Conservation (phyloP, 257 asterid genomes). For the Salvia rosmarinus region DNA sequence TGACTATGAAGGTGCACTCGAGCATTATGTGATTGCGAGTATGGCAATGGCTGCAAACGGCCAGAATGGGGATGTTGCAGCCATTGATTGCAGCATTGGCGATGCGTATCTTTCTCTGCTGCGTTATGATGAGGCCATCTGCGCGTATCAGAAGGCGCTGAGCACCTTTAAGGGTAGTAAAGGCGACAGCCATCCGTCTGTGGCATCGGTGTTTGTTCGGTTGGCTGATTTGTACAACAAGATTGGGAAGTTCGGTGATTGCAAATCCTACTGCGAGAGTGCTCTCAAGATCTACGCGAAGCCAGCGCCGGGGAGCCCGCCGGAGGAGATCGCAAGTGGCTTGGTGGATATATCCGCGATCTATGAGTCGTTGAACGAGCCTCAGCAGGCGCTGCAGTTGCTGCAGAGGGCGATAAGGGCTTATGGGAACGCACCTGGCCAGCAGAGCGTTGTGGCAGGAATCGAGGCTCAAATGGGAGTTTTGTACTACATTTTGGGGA, state of each 20-base stretch:
- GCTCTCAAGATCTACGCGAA: constrained; percentile 69
- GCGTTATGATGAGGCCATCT: constrained; percentile 76
- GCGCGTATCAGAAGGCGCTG: constrained; percentile 79
- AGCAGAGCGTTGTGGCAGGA: constrained; percentile 56
- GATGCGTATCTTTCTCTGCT: constrained; percentile 76
- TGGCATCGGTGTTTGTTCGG: constrained; percentile 79
- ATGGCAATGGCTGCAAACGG: constrained; percentile 78
- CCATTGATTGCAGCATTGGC: constrained; percentile 82
- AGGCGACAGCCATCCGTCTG: constrained; percentile 75
- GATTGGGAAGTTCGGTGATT: constrained; percentile 74
- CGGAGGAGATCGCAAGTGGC: constrained; percentile 84
- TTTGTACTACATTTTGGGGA: constrained; percentile 57
- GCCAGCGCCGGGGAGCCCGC: constrained; percentile 52
- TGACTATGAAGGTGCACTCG: constrained; percentile 77
- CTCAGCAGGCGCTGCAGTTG: constrained; percentile 50
- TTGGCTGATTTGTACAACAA: constrained; percentile 81
- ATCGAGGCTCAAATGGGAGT: constrained; percentile 73
- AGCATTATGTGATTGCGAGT: constrained; percentile 88
- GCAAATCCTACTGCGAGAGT: constrained; percentile 70
- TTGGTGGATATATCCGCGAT: constrained; percentile 64
- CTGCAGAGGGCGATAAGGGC: constrained; percentile 52
- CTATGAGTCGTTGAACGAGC: constrained; percentile 53
- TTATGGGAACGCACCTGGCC: constrained; percentile 54
- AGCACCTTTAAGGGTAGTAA: constrained; percentile 56
- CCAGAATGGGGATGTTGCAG: constrained; percentile 70